Base-by-base conservation (phyloP, 345 rosid species). In the Boechera divaricarpa region DNA sequence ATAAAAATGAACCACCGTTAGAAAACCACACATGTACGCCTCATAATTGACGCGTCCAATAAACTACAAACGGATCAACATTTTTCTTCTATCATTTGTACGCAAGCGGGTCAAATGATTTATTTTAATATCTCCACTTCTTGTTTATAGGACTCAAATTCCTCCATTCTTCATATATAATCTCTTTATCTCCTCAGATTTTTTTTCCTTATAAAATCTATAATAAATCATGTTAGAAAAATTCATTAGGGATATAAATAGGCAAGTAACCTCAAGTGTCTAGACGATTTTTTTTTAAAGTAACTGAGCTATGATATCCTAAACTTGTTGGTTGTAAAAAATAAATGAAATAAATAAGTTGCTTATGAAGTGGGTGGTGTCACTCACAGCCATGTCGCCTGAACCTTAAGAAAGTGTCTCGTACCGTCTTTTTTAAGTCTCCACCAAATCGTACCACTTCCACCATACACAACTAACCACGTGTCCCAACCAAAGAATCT, bases 391-490 rank as follows among this genome's bases (percentile, higher is more conserved):
- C 74, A 68, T 29, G 45, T 59, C 47, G 57, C 70, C 79, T 51
- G 69, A 76, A 35, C 10, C 39, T 77, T 47, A 77, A 48, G 71
- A 64, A 65, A 71, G 33, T 61, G 76, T 38, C 81, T 64, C 72
- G 73, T 64, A 29, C 72, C 76, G 71, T 70, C 71, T 21, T 63
- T 77, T 63, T 36, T 10, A 77, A 77, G 76, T 55, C 76, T 70
- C 72, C 67, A 70, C 76, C 80, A 77, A 55, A 70, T 62, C 63
- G 48, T 44, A 53, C 70, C 64, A 70, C 13, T 63, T 51, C 45
- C 59, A 70, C 72, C 76, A 77, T 29, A 44, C 56, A 64, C 49
- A 63, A 70, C 60, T 16, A 54, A 36, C 80, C 80, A 77, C 76
- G 67, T 70, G 76, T 70, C 54, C 18, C 3, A n/a, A 35, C 28